Conservation (phyloP, 495 filamentous ascomycete species). For the Penicillium parvum region DNA sequence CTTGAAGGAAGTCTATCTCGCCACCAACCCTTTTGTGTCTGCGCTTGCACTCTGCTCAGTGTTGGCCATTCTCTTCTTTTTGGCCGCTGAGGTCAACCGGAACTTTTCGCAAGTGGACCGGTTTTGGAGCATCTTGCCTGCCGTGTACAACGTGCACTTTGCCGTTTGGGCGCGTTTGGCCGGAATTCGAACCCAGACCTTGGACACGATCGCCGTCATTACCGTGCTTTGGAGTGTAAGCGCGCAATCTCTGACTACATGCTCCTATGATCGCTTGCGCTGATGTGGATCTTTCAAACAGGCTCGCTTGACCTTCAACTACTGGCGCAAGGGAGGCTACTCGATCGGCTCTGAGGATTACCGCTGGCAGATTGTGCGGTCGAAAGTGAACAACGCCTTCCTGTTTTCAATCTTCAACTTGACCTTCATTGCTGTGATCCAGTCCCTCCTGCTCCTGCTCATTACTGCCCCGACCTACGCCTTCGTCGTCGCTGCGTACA, state of each 20-base stretch:
- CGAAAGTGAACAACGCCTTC: constrained; percentile 45
- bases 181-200: constrained; percentile 63
- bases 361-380: constrained; percentile 64
- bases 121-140: constrained; percentile 83
- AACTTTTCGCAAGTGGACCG: constrained; percentile 96
- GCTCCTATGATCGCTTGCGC: neutral
- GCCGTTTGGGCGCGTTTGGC: constrained; percentile 69
- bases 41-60: constrained; percentile 68
- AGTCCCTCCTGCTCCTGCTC: constrained; percentile 63
- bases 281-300: constrained; percentile 23
- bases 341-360: constrained; percentile 87
- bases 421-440: constrained; percentile 78
- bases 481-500: constrained; percentile 57
- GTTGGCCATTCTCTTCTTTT: constrained; percentile 62
- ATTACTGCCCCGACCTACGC: constrained; percentile 80
- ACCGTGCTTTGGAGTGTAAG: constrained; percentile 79
- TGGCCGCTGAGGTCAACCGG: constrained; percentile 74
- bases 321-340: constrained; percentile 95
- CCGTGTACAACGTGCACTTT: constrained; percentile 86
- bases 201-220: constrained; percentile 71
- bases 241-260: neutral
- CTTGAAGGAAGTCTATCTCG: constrained; percentile 67
- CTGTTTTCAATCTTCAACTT: constrained; percentile 83
- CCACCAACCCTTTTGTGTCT: constrained; percentile 81
- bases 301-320: constrained; percentile 88